Conservation (phyloP, 2,329 filamentous ascomycete genomes). For the Fulvia fulva region DNA sequence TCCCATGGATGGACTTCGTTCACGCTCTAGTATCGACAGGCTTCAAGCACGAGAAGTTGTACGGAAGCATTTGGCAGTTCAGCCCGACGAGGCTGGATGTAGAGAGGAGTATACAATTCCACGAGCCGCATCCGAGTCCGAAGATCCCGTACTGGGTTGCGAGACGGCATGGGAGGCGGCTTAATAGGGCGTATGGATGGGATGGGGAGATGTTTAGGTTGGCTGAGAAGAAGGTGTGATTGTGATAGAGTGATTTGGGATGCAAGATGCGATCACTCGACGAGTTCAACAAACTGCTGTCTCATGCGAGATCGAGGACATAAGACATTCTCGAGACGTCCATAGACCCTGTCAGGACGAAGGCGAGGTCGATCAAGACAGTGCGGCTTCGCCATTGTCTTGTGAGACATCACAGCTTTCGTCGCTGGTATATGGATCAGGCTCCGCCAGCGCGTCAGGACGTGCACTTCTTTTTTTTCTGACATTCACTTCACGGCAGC, state of each 20-base stretch:
- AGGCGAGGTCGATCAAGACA: background rate
- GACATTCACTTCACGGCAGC: background rate
- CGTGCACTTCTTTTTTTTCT: too few species aligned
- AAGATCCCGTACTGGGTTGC: slow-evolving; percentile 49
- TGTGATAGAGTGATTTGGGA: background rate
- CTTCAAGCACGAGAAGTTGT: slow-evolving; percentile 53
- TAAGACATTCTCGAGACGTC: background rate
- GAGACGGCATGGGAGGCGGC: slow-evolving; percentile 45
- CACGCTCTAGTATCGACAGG: slow-evolving; percentile 50
- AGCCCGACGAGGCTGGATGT: slow-evolving; percentile 39
- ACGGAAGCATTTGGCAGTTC: slow-evolving; percentile 59
- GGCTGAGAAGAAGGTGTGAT: slow-evolving; percentile 1
- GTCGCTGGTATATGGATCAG: background rate
- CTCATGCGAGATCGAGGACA: background rate
- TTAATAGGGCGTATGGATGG: slow-evolving; percentile 52
- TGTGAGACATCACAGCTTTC: background rate
- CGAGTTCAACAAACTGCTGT: background rate
- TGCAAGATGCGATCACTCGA: background rate
- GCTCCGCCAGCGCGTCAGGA: background rate
- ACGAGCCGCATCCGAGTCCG: slow-evolving; percentile 53
- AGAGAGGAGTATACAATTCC: slow-evolving; percentile 53
- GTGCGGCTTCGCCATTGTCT: background rate
- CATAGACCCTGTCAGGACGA: background rate
- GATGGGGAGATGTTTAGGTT: slow-evolving; percentile 42
- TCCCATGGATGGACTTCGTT: slow-evolving; percentile 48